phyloP scores from a whole-genome alignment of 2,329 filamentous ascomycete genomes.

The Calonectria pseudoreteaudii region DNA sequence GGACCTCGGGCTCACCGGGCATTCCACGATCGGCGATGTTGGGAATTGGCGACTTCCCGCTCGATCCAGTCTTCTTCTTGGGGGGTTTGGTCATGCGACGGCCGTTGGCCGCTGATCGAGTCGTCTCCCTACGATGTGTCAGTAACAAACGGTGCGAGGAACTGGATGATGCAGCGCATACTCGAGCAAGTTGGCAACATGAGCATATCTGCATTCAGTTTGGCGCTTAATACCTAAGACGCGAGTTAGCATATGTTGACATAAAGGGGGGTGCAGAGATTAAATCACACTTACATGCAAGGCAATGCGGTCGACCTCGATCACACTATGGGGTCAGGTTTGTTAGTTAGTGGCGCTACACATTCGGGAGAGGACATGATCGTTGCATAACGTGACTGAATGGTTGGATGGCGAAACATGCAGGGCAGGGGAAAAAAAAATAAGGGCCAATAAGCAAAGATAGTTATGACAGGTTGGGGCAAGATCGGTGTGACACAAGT shows the following conservation, averaged over 20 bases:
- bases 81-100: slow-evolving; percentile 69
- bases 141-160: slow-evolving; percentile 26
- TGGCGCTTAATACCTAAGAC: slow-evolving; percentile 78
- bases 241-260: slow-evolving; percentile 30
- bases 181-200: slow-evolving; percentile 82
- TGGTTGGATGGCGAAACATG: slow-evolving; percentile 4
- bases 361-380: not conserved
- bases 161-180: slow-evolving; percentile 54
- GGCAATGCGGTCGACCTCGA: slow-evolving; percentile 75
- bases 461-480: slow-evolving; percentile 8
- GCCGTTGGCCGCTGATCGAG: slow-evolving; percentile 63
- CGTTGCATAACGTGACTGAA: not conserved
- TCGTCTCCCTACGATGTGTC: slow-evolving; percentile 63
- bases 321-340: slow-evolving; percentile 70
- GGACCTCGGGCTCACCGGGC: slow-evolving; percentile 55
- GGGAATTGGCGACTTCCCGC: slow-evolving; percentile 57
- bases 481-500: slow-evolving; percentile 32
- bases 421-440: not conserved
- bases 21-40: slow-evolving; percentile 68
- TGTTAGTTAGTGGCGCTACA: slow-evolving; percentile 21
- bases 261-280: not conserved
- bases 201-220: slow-evolving; percentile 80
- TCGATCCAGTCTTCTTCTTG: slow-evolving; percentile 61
- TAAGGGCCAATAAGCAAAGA: slow-evolving; percentile 14
- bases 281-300: slow-evolving; percentile 65